These are phyloP conservation scores for Mortierella hygrophila DNA, from an alignment of 192 early-diverging fungal species.

Conservation along the genomic window DNA sequence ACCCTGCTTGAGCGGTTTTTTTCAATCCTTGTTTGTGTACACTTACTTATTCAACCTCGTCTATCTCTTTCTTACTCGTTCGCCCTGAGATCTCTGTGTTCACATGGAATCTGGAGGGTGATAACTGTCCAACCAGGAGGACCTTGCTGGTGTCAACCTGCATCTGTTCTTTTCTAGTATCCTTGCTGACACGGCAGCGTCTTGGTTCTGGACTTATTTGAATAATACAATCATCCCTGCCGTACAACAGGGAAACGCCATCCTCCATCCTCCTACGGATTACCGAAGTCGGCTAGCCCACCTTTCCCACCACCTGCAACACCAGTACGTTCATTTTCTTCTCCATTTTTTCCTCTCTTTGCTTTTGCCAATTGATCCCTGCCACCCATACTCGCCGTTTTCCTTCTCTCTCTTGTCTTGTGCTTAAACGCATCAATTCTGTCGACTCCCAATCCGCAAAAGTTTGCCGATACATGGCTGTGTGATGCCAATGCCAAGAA, in stretches of 20 bases:
- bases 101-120: constrained; percentile 26
- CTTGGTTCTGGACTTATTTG: constrained; percentile 50
- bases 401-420: not conserved
- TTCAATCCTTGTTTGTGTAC: not conserved
- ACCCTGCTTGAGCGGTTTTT: no score
- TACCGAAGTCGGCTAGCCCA: constrained; percentile 54
- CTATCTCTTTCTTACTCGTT: not conserved
- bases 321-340: not conserved
- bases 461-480: constrained; percentile 41
- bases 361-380: no score
- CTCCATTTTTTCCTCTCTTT: no score
- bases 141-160: constrained; percentile 38
- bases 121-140: constrained; percentile 29
- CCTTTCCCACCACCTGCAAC: constrained; percentile 10
- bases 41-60: not conserved
- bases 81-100: constrained; percentile 33
- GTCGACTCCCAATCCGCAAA: constrained; percentile 43
- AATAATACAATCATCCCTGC: constrained; percentile 26
- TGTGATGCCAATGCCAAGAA: constrained; percentile 45
- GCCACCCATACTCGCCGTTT: not conserved
- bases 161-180: constrained; percentile 52
- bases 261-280: not conserved
- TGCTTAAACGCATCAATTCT: constrained; percentile 13
- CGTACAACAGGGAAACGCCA: not conserved
- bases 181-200: constrained; percentile 19